Conservation (phyloP, 257 asterid species). For the Thymus mandschuricus region DNA sequence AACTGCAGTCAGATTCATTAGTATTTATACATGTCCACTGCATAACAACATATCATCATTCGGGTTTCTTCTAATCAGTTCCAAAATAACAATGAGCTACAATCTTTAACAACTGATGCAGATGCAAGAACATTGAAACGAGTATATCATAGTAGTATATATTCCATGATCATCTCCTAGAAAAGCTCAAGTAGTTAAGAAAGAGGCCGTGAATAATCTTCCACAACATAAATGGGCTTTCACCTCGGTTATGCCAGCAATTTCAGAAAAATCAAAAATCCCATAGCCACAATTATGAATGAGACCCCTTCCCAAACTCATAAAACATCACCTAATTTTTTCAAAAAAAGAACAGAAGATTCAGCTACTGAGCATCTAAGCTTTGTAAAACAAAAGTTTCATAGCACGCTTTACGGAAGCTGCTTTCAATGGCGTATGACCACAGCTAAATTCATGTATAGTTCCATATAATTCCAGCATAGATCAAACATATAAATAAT, state of each 20-base stretch:
- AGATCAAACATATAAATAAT: neutral
- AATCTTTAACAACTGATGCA: neutral
- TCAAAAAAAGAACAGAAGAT: neutral
- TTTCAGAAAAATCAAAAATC: neutral
- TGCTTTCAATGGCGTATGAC: neutral
- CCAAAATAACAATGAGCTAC: neutral
- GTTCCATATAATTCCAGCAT: neutral
- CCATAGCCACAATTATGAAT: neutral
- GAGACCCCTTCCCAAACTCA: neutral
- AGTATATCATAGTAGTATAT: constrained; percentile 2
- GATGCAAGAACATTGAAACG: neutral
- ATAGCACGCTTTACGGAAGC: neutral
- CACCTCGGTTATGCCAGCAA: neutral
- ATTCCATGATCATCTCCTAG: neutral
- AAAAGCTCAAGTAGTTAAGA: neutral
- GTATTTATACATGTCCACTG: neutral
- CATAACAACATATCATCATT: neutral
- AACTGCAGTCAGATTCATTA: constrained; percentile 4
- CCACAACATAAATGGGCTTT: neutral
- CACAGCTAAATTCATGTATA: neutral
- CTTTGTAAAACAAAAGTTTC: neutral
- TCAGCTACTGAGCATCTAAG: neutral
- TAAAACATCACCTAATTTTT: neutral
- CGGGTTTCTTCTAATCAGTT: neutral
- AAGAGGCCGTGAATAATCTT: neutral